Evolutionary conservation across 2,329 filamentous ascomycete species (phyloP).

Genomic region (Monosporascus sp.): DNA sequence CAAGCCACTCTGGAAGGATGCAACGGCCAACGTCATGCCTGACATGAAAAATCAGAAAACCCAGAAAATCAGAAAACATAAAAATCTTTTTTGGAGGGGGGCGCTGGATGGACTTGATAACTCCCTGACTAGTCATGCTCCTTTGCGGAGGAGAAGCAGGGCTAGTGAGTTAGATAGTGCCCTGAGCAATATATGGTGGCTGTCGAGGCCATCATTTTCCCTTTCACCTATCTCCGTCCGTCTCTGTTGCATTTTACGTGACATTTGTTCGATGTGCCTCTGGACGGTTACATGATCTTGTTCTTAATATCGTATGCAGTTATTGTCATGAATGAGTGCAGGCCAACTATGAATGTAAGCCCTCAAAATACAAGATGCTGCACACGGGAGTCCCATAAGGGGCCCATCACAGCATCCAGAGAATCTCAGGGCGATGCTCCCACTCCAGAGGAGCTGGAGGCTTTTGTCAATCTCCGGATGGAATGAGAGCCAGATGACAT

Average conservation of each 20-base stretch:
- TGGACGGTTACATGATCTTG: no score
- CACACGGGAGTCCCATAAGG: neutral
- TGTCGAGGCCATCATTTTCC: conserved; percentile 14
- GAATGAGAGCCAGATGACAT: conserved; percentile 40
- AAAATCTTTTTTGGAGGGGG: conserved; percentile 20
- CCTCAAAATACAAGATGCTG: neutral
- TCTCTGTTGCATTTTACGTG: neutral
- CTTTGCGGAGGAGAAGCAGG: conserved; percentile 3
- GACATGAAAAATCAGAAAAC: conserved; percentile 5
- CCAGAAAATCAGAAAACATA: conserved; percentile 12
- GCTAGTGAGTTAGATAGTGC: conserved; percentile 23
- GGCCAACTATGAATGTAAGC: no score
- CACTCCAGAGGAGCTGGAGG: neutral
- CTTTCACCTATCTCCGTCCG: conserved; percentile 11
- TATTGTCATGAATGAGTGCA: no score
- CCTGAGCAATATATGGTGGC: conserved; percentile 22
- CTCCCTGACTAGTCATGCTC: conserved; percentile 18
- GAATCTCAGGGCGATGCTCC: neutral
- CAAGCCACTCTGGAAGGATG: neutral
- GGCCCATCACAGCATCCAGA: neutral
- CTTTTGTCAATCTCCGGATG: conserved; percentile 30
- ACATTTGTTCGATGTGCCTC: no score
- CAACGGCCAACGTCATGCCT: neutral
- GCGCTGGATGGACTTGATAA: conserved; percentile 20
- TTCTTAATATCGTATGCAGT: no score